Evolutionary conservation across 2,329 filamentous ascomycete species (phyloP).

Genomic region (Penicillium sp.): DNA sequence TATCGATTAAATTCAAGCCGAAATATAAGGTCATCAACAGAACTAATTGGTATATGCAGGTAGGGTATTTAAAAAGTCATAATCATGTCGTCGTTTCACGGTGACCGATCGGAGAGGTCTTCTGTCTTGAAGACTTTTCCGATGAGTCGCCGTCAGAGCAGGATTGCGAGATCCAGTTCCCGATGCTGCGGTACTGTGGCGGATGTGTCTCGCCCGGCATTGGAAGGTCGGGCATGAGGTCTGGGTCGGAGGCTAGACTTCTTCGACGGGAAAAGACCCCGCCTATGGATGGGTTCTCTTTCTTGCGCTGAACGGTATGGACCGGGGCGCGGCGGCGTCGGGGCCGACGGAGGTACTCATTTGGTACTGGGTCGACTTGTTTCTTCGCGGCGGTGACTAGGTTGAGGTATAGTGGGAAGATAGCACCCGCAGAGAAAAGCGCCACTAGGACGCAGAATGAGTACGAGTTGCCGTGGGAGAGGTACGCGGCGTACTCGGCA

Average conservation of each 20-base stretch:
- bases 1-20: not conserved
- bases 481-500: conserved; percentile 47
- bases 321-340: conserved; percentile 17
- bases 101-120: not conserved
- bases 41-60: not conserved
- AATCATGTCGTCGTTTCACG: not conserved
- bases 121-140: not conserved
- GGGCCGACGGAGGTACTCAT: conserved; percentile 33
- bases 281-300: conserved; percentile 28
- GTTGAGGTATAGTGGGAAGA: conserved; percentile 55
- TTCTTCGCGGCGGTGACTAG: conserved; percentile 44
- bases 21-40: not conserved
- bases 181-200: not conserved
- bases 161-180: not conserved
- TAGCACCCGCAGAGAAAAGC: conserved; percentile 47
- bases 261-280: conserved; percentile 30
- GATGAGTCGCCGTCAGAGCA: conserved; percentile 2
- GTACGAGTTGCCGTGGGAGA: conserved; percentile 41
- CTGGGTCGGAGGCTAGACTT: conserved; percentile 25
- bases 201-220: conserved; percentile 15
- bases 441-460: conserved; percentile 53
- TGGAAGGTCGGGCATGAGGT: conserved; percentile 17
- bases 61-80: not conserved
- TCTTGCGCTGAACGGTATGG: conserved; percentile 22
- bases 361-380: conserved; percentile 49